Conservation (phyloP, 495 filamentous ascomycete species). For the Hypoxylon cercidicola region DNA sequence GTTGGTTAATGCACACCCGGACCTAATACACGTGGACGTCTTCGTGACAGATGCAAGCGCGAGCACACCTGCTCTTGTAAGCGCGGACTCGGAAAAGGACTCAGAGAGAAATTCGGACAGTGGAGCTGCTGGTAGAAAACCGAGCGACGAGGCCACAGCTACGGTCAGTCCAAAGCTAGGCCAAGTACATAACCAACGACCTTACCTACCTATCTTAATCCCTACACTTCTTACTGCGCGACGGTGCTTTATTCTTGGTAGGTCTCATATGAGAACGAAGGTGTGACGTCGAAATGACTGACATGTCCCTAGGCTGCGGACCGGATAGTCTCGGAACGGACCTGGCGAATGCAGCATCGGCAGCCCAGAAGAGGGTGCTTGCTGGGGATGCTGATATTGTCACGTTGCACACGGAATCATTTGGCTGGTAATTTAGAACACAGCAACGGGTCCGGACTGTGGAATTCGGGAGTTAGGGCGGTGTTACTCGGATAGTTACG, state of each 20-base stretch:
- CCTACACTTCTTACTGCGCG: slow-evolving; percentile 23
- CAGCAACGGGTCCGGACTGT: neutral
- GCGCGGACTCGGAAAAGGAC: slow-evolving; percentile 28
- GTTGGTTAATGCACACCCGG: slow-evolving; percentile 20
- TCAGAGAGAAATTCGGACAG: slow-evolving; percentile 21
- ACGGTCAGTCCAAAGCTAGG: slow-evolving; percentile 26
- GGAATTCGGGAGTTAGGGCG: neutral
- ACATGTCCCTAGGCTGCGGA: slow-evolving; percentile 62
- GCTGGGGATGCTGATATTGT: slow-evolving; percentile 69
- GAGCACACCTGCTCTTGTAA: slow-evolving; percentile 7
- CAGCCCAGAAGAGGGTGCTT: slow-evolving; percentile 71
- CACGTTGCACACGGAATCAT: slow-evolving; percentile 76
- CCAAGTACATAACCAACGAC: slow-evolving; percentile 23
- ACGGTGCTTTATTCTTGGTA: slow-evolving; percentile 29
- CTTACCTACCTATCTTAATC: slow-evolving; percentile 27
- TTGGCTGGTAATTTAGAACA: slow-evolving; percentile 38
- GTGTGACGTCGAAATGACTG: neutral
- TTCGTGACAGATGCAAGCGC: slow-evolving; percentile 24
- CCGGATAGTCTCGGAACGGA: slow-evolving; percentile 75
- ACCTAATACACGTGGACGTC: slow-evolving; percentile 31
- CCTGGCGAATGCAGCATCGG: slow-evolving; percentile 71
- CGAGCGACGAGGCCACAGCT: slow-evolving; percentile 17
- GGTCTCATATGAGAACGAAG: slow-evolving; percentile 6
- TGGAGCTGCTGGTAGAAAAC: slow-evolving; percentile 10
- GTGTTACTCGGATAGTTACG: no score